A percentile compares a stretch with the other conserved stretches of the same genome.
Conservation (phyloP, 331 rosid genomes). For the Pyracantha coccinea region DNA sequence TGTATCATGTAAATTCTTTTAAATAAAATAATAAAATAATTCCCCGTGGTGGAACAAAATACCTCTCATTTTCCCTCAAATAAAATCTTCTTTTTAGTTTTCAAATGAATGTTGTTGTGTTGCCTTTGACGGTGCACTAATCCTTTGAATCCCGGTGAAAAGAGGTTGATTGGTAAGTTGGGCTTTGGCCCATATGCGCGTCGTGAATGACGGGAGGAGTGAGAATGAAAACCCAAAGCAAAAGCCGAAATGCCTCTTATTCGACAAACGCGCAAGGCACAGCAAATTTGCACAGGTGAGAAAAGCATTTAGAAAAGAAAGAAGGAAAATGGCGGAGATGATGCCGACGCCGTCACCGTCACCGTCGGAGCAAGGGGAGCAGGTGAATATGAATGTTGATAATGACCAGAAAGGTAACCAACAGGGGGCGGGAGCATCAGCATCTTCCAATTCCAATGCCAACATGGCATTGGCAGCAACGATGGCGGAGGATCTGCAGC, state of each 20-base stretch:
- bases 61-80: neutral
- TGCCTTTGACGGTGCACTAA: neutral
- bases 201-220: too few relatives aligned
- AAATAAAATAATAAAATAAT: neutral
- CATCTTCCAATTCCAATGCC: conserved; percentile 5
- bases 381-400: neutral
- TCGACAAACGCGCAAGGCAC: neutral
- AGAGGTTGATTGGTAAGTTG: neutral
- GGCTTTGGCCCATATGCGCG: too few relatives aligned
- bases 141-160: neutral
- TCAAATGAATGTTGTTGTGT: neutral
- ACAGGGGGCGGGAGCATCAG: conserved; percentile 11
- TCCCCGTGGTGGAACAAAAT: too few relatives aligned
- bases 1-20: neutral
- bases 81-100: neutral
- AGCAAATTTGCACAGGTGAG: neutral
- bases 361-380: neutral
- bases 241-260: too few relatives aligned
- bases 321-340: conserved; percentile 18
- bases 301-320: neutral
- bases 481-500: conserved; percentile 70
- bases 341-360: neutral
- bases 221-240: neutral
- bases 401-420: neutral
- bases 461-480: conserved; percentile 21